Evolutionary conservation across 2,329 filamentous ascomycete species (phyloP).

Genomic region (Emericellopsis atlantica): DNA sequence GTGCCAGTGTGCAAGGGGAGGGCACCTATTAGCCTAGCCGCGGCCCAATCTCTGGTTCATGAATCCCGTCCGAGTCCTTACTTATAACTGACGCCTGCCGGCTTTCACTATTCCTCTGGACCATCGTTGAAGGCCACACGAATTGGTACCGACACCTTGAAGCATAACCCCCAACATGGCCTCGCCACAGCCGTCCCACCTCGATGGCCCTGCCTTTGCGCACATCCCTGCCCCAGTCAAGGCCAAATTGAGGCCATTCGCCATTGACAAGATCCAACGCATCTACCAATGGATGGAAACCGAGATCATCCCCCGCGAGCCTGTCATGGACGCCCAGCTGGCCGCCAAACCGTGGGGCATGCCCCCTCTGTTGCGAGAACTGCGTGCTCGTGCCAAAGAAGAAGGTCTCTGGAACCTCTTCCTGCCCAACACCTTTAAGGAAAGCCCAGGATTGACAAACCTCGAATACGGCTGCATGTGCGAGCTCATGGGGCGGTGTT

Average conservation of each 20-base stretch:
- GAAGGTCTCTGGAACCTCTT: conserved; percentile 93
- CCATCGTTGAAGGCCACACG: no score
- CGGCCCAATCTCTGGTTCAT: no score
- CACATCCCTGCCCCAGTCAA: conserved; percentile 14
- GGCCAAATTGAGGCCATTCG: conserved; percentile 21
- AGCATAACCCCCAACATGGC: neutral
- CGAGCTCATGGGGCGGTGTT: conserved; percentile 74
- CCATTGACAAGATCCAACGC: conserved; percentile 66
- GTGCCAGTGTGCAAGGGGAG: no score
- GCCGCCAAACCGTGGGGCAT: conserved; percentile 61
- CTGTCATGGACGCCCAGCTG: conserved; percentile 62
- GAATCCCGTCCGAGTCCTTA: no score
- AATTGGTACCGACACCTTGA: no score
- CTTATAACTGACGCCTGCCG: no score
- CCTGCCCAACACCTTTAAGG: conserved; percentile 79
- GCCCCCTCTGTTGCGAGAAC: conserved; percentile 49
- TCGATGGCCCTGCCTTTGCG: conserved; percentile 13
- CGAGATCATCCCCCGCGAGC: conserved; percentile 72
- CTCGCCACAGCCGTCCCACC: neutral
- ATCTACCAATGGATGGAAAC: conserved; percentile 89
- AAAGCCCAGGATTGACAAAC: conserved; percentile 84
- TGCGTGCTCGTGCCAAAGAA: conserved; percentile 50
- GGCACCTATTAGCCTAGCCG: no score
- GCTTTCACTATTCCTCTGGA: no score
- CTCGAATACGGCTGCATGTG: conserved; percentile 91